A percentile compares a stretch with the other conserved stretches of the same genome.
Conservation (phyloP, 2,329 filamentous ascomycete genomes). For the Talaromyces sp. region DNA sequence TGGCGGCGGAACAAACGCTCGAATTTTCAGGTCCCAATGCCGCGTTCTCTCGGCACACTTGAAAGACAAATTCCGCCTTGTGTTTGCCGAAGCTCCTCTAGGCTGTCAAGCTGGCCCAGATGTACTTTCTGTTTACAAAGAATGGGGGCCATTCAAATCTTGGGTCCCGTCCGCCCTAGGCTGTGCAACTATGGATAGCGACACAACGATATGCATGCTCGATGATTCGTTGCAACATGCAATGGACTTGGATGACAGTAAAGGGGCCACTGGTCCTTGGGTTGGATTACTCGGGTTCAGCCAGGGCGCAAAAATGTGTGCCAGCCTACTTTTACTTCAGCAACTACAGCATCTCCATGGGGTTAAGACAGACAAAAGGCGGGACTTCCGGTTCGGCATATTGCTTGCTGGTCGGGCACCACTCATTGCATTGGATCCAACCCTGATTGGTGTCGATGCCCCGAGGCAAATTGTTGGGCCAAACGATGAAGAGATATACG, state of each 20-base stretch:
- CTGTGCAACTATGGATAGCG: slow-evolving; percentile 51
- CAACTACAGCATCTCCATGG: slow-evolving; percentile 42
- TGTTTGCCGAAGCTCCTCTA: slow-evolving; percentile 68
- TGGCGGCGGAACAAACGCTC: slow-evolving; percentile 68
- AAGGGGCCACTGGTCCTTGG: slow-evolving; percentile 52
- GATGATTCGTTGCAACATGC: slow-evolving; percentile 17
- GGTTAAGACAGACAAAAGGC: slow-evolving; percentile 14
- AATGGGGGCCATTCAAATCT: slow-evolving; percentile 60
- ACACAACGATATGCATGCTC: slow-evolving; percentile 37
- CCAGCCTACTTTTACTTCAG: slow-evolving; percentile 58
- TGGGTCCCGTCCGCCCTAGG: slow-evolving; percentile 62
- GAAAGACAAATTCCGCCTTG: slow-evolving; percentile 59
- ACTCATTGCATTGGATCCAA: slow-evolving; percentile 39
- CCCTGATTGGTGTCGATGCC: slow-evolving; percentile 2
- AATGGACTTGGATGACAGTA: slow-evolving; percentile 50
- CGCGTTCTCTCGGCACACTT: slow-evolving; percentile 53
- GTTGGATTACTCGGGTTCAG: slow-evolving; percentile 64
- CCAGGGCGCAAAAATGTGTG: slow-evolving; percentile 60
- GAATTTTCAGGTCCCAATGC: slow-evolving; percentile 65
- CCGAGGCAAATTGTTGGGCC: background rate
- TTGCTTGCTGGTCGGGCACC: slow-evolving; percentile 60
- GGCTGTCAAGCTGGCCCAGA: slow-evolving; percentile 58
- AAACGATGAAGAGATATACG: slow-evolving; percentile 33
- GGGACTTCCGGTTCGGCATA: slow-evolving; percentile 56
- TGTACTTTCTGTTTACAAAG: slow-evolving; percentile 61